Evolutionary conservation across 495 filamentous ascomycete species (phyloP), one percentile per base, ranked within the genome.

Genomic region (Xylaria nigripes): DNA sequence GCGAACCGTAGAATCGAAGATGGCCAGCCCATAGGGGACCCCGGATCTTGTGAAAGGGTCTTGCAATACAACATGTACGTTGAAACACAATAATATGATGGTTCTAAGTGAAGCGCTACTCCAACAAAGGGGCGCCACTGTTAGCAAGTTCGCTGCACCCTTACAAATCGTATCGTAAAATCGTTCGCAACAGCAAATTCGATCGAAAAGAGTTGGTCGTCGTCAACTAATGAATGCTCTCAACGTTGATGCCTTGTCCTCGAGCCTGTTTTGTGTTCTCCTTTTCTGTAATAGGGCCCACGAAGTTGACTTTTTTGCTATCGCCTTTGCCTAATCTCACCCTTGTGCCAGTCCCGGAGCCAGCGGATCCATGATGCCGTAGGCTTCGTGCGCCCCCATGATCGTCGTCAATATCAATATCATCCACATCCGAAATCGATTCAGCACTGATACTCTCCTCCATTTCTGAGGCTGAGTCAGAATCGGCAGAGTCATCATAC

Each of bases 401-500:
- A 16, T 75, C 72, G 42, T 72, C 73, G 6, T 75, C 72, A 24
- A 76, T 69, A 29, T 68, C 71, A 47, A 77, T 73, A 42, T 77
- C 75, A 54, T 73, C 75, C 6, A 77, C 71, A 56, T 77, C 74
- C 4, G 74, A 74, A 3, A 71, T 72, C 0, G 72, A 72, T 46
- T 70, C 67, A 18, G 66, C 62, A 10, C 71, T 70, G 50, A 69
- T 63, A 23, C 54, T 71, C 25, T 74, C 73, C 41, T 70, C 70
- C 36, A 63, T 61, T 8, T 76, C 75, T 6, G 72, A 75, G 9
- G 60, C 63, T 9, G 71, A 68, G 24, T 67, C 64, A 2, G 73
- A 75, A 15, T 69, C 70, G 29, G 71, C 73, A 2, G 72, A 76
- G 48, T 83, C 81, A 54, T 83, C 84, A 60, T 90, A 87, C 60